Percentiles rank a stretch among this genome's conserved stretches.
Conservation (phyloP, 2,329 filamentous ascomycete genomes). For the Fusarium algeriense region DNA sequence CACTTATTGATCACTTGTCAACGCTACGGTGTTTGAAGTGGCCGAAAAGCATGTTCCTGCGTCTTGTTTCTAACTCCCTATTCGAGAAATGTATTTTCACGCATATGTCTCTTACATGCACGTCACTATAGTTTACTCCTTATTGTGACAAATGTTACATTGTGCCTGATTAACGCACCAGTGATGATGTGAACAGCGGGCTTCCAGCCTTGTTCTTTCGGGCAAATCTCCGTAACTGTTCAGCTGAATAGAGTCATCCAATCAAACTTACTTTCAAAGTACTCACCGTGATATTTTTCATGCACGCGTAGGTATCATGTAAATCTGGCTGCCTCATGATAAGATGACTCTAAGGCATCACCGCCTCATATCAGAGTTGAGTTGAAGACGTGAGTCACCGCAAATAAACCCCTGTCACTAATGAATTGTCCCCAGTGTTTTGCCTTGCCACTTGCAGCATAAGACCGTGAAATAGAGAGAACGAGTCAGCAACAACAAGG, state of each 20-base stretch:
- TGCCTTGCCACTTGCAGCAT: conserved; percentile 36
- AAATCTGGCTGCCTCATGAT: conserved; percentile 19
- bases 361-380: conserved; percentile 16
- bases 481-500: conserved; percentile 27
- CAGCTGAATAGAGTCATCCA: conserved; percentile 3
- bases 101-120: conserved; percentile 24
- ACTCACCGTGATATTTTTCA: conserved; percentile 1
- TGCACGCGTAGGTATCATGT: background rate
- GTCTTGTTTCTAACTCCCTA: background rate
- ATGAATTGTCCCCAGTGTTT: conserved; percentile 22
- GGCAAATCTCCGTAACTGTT: conserved; percentile 1
- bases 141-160: conserved; percentile 23
- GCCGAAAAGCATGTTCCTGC: conserved; percentile 3
- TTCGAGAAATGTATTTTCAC: conserved; percentile 3
- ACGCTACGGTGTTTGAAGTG: background rate
- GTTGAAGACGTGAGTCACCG: conserved; percentile 34
- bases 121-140: conserved; percentile 11
- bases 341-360: conserved; percentile 21
- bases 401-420: conserved; percentile 28
- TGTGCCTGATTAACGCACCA: conserved; percentile 40
- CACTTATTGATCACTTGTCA: conserved; percentile 32
- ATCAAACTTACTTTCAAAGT: background rate
- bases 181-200: conserved; percentile 15
- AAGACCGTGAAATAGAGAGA: conserved; percentile 24
- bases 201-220: background rate